Conservation (phyloP, 345 rosid species). For the Heritiera littoralis region DNA sequence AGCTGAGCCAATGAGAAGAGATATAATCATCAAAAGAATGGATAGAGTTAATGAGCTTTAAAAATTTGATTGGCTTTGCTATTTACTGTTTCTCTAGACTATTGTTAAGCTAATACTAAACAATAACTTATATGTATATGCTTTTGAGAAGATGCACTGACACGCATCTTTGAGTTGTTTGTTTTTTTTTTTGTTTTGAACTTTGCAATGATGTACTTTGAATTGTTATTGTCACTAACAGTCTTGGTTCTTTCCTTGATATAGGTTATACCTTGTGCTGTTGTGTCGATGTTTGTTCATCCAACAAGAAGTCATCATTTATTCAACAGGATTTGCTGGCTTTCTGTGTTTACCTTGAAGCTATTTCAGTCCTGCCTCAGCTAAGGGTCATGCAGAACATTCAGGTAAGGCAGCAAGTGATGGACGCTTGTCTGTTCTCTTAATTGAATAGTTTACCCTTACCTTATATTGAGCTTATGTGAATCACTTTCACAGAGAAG, state of each 20-base stretch:
- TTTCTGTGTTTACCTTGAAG: constrained; percentile 90
- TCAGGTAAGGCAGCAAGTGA: constrained; percentile 46
- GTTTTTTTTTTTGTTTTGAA: not conserved
- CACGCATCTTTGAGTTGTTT: not conserved
- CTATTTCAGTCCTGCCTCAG: constrained; percentile 88
- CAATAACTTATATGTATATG: not conserved
- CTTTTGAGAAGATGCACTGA: not conserved
- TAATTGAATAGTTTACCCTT: constrained; percentile 6
- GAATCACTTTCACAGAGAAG: not conserved
- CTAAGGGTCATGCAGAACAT: constrained; percentile 91
- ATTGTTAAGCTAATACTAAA: not conserved
- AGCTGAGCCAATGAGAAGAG: not conserved
- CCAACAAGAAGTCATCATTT: constrained; percentile 74
- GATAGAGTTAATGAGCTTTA: not conserved
- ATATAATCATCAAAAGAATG: not conserved
- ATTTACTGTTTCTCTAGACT: not conserved
- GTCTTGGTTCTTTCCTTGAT: constrained; percentile 6
- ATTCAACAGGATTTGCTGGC: constrained; percentile 74
- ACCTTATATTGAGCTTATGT: not conserved
- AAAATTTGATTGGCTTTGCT: not conserved
- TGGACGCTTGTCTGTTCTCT: not conserved
- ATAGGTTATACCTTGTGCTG: constrained; percentile 75
- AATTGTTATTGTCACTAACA: not conserved
- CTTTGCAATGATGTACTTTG: not conserved
- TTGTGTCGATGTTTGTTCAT: constrained; percentile 62